Evolutionary conservation across 176 grass and related monocot species (phyloP), one percentile per base, ranked within the genome.

Genomic region (Juncus effusus): DNA sequence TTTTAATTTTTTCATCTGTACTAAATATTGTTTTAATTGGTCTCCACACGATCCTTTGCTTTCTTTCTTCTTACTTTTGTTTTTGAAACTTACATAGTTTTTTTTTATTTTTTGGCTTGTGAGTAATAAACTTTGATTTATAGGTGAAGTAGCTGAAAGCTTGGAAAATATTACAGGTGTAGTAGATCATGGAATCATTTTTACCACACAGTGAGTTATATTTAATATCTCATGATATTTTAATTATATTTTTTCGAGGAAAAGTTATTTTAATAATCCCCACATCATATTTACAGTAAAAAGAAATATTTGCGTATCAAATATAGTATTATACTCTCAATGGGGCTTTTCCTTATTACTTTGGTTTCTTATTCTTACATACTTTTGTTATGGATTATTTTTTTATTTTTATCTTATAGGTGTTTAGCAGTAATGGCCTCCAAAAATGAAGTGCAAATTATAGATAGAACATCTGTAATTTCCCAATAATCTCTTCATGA

Each of bases 171-270:
- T 96, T 9, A 63, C 11, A 0, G 87, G 92, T 7, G 74, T 96
- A 16, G 78, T 96, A 35, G 84, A 96, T 53, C 92, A 96, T 81
- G 92, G 92, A 75, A 88, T 96, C 37, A 70, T 96, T 60, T 75
- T 56, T 13, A 61, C 73, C 76, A 86, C 76, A 38, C 74, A 50
- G 87, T 96, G 58, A 79, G 53, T 83, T 60, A 80, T 52, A 83
- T 10, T 50, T 41, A 35, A 14, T 37, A 13, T 11, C 13, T 15
- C 55, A 5, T 14, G 64, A 61, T 19, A 5, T 41, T 11, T 42
- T 12, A 58, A 7, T 8, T 38, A 9, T 3, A 13, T 67, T 15
- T 42, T 37, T 51, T 4, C n/a, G 8, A 14, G 16, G 42, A 36
- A 49, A 9, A 65, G 10, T 19, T 59, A 3, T 45, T 14, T 38